Base-by-base conservation (phyloP, 768 basidiomycete genomes). In the Amylocystis lapponica region DNA sequence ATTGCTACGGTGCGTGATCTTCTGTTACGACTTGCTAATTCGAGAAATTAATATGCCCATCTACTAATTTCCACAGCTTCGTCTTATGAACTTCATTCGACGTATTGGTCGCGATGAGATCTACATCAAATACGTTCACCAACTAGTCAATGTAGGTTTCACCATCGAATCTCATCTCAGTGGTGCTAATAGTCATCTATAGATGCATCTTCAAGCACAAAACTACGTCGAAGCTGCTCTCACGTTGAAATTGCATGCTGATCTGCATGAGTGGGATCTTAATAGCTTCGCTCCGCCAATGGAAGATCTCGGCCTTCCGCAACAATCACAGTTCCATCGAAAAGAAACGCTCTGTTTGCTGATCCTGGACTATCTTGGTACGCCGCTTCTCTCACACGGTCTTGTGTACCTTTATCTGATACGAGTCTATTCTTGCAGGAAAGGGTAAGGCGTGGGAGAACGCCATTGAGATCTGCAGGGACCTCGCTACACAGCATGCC, bases 401-500 rank as follows among this genome's bases (percentile, higher is more conserved):
- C 20, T n/a, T 13, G 34, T 19, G n/a, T 14, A 7, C n/a, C n/a
- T n/a, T n/a, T n/a, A n/a, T n/a, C 36, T 37, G 19, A 37, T 6
- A 49, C 27, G 13, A 34, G 1, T 42, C n/a, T n/a, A n/a, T n/a
- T n/a, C 30, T 47, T 41, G 19, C 47, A 93, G 91, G 90, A 38
- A 89, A 93, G 64, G 95, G 94, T 9, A 93, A 95, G 56, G 94
- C 95, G n/a, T 98, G 91, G 79, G 95, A 98, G 63, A 84, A 78
- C 40, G 95, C 92, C 2, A 81, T 96, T 45, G 86, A 90, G 36
- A 86, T 97, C 37, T 94, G 90, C 67, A 89, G 88, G 65, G 95
- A 97, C 54, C 67, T 98, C 20, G 85, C 85, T 12, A 79, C 69
- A 47, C 92, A 97, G 60, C 94, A 97, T 66, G 76, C 86, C 13